Conservation (phyloP, 148 eudicot genomes). For the Beta vulgaris region DNA sequence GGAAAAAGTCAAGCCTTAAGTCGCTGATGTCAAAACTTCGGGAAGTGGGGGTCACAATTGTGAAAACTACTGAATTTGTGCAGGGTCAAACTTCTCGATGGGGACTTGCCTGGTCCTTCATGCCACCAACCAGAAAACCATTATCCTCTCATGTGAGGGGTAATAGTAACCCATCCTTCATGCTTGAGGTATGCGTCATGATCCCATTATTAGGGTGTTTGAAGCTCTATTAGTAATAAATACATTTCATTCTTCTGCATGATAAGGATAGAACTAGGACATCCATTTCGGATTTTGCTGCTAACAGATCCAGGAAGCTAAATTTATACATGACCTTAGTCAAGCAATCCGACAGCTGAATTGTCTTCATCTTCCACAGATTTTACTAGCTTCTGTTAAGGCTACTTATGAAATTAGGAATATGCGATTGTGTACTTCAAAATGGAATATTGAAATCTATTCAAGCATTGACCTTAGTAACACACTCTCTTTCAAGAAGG, state of each 20-base stretch:
- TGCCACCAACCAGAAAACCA: constrained; percentile 50
- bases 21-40: constrained; percentile 64
- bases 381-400: not conserved
- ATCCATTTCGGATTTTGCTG: not conserved
- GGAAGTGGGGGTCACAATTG: constrained; percentile 70
- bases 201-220: not conserved
- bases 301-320: not conserved
- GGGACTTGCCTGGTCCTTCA: constrained; percentile 96
- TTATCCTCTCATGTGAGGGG: constrained; percentile 35
- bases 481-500: not conserved
- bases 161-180: constrained; percentile 57
- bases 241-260: not conserved
- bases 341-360: not conserved
- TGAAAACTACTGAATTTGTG: constrained; percentile 95
- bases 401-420: not conserved
- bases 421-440: not conserved
- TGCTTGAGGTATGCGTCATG: constrained; percentile 61
- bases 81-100: constrained; percentile 92
- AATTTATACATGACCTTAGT: not conserved
- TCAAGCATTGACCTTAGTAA: not conserved
- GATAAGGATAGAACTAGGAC: too few relatives aligned
- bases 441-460: not conserved
- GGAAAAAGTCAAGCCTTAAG: constrained; percentile 80
- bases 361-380: not conserved
- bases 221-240: not conserved